These are phyloP conservation scores for Diaporthe sp. DNA, from an alignment of 2,329 filamentous ascomycete species.

Conservation along the genomic window DNA sequence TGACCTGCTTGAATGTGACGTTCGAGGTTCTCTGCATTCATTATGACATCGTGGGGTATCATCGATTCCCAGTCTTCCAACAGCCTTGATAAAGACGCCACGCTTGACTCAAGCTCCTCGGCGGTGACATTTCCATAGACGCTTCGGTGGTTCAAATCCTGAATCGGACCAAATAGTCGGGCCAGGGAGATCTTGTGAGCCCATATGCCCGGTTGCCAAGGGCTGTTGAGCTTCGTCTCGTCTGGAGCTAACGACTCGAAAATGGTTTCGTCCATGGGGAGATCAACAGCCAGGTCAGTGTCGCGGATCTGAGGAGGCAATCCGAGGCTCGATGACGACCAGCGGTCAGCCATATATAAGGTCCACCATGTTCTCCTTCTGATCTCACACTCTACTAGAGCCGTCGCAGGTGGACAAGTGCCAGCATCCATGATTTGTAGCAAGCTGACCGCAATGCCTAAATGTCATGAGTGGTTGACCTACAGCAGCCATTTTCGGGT, in stretches of 20 bases:
- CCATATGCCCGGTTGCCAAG: slow-evolving; percentile 10
- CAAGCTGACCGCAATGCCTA: not conserved
- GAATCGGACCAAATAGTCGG: not conserved
- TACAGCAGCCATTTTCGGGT: not conserved
- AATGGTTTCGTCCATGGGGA: slow-evolving; percentile 15
- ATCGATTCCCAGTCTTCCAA: not conserved
- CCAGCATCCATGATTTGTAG: not conserved
- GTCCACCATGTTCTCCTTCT: slow-evolving; percentile 19
- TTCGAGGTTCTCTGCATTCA: not conserved
- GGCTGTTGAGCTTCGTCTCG: not conserved
- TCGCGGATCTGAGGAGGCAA: slow-evolving; percentile 3
- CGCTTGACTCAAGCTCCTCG: slow-evolving; percentile 3
- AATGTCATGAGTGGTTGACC: not conserved
- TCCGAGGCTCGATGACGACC: slow-evolving; percentile 3
- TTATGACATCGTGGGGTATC: not conserved
- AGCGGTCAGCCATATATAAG: slow-evolving; percentile 14
- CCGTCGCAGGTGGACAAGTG: not conserved
- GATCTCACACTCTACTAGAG: not conserved
- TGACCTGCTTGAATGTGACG: slow-evolving; percentile 5
- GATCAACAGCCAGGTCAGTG: slow-evolving; percentile 5
- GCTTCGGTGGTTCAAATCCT: slow-evolving; percentile 11
- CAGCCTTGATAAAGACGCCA: not conserved
- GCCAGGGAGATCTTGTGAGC: slow-evolving; percentile 10
- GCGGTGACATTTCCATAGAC: not conserved
- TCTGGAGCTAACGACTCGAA: not conserved